Percentiles rank a stretch among this genome's conserved stretches.
Evolutionary conservation across 2,329 filamentous ascomycete genomes (phyloP).

Genomic region (Rugonectria rugulosa): DNA sequence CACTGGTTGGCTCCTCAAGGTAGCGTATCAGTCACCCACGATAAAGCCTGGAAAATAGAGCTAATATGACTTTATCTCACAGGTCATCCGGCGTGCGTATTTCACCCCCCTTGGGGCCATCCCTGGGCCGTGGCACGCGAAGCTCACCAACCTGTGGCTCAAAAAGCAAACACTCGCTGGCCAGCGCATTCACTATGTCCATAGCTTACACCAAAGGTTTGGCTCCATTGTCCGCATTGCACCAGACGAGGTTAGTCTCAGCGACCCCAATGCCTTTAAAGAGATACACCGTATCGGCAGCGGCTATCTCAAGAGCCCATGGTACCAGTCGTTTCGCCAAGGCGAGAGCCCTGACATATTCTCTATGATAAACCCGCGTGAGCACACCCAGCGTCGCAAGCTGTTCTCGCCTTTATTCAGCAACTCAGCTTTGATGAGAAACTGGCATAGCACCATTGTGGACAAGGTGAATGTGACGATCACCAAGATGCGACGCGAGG

Average conservation of each 20-base stretch:
- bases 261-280: conserved; percentile 12
- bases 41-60: too few relatives aligned
- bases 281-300: conserved; percentile 26
- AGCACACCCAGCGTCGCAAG: conserved; percentile 12
- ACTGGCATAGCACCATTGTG: conserved; percentile 21
- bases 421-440: background rate
- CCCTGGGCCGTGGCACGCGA: conserved; percentile 23
- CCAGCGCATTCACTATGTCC: conserved; percentile 15
- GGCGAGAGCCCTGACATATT: too few relatives aligned
- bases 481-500: conserved; percentile 5
- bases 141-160: conserved; percentile 11
- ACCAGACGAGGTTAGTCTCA: conserved; percentile 16
- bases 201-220: conserved; percentile 12
- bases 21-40: too few relatives aligned
- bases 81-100: too few relatives aligned
- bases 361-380: conserved; percentile 18
- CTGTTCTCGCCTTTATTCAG: conserved; percentile 25
- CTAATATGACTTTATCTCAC: too few relatives aligned
- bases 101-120: too few relatives aligned
- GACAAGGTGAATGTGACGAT: conserved; percentile 10
- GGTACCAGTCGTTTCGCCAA: conserved; percentile 12
- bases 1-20: too few relatives aligned
- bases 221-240: conserved; percentile 13
- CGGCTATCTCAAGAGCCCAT: conserved; percentile 21
- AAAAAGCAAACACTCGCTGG: conserved; percentile 12